A percentile compares a stretch with the other conserved stretches of the same genome.
Conservation (phyloP, 2,329 filamentous ascomycete genomes). For the Juglanconis juglandina region DNA sequence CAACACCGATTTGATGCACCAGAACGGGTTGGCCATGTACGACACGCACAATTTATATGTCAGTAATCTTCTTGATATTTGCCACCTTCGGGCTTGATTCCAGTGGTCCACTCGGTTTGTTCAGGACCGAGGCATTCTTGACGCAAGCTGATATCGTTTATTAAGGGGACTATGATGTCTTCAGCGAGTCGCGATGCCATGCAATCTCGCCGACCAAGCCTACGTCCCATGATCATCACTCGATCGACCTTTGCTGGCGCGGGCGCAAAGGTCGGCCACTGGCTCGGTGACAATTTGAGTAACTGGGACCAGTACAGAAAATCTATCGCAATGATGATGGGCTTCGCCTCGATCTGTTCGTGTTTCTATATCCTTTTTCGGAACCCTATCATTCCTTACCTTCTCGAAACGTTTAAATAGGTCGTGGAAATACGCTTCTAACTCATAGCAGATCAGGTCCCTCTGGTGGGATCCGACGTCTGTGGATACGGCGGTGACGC, state of each 20-base stretch:
- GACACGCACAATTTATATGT: slow-evolving; percentile 45
- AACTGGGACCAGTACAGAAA: slow-evolving; percentile 56
- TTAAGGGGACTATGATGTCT: slow-evolving; percentile 77
- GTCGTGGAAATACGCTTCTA: background rate
- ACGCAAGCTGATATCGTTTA: background rate
- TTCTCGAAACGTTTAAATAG: background rate
- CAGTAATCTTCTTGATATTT: background rate
- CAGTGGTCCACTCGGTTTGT: background rate
- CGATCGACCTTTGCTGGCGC: slow-evolving; percentile 73
- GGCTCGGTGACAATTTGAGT: slow-evolving; percentile 57
- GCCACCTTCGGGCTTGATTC: background rate
- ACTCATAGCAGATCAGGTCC: slow-evolving; percentile 49
- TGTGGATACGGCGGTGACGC: slow-evolving; percentile 72
- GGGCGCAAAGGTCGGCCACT: slow-evolving; percentile 60
- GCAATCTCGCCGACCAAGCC: slow-evolving; percentile 58
- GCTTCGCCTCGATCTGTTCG: slow-evolving; percentile 55
- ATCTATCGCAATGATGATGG: slow-evolving; percentile 56
- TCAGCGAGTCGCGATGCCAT: slow-evolving; percentile 62
- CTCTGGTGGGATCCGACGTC: slow-evolving; percentile 69
- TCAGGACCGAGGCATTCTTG: no score
- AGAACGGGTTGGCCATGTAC: slow-evolving; percentile 65
- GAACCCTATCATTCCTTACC: background rate
- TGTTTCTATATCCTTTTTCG: background rate
- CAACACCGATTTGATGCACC: slow-evolving; percentile 64
- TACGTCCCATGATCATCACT: slow-evolving; percentile 70